These are phyloP conservation scores for Coemansia aciculifera DNA, from an alignment of 192 early-diverging fungal species.

Conservation along the genomic window DNA sequence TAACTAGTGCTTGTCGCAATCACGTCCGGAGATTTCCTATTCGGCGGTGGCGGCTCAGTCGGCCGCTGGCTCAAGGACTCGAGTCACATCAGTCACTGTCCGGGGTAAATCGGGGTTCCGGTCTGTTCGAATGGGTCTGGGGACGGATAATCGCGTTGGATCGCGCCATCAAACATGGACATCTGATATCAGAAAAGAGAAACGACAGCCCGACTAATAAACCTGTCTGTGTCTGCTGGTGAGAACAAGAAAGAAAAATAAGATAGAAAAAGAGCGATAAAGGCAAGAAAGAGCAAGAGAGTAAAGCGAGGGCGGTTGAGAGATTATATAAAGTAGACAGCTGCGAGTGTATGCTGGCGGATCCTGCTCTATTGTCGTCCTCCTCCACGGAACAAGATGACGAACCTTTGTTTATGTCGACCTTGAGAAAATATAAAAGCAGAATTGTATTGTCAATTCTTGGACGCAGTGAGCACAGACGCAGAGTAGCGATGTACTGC, in stretches of 20 bases:
- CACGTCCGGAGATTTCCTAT: background rate
- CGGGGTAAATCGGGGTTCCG: constrained; percentile 28
- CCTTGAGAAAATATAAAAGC: background rate
- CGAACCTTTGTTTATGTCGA: background rate
- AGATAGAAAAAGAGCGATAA: background rate
- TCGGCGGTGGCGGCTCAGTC: background rate
- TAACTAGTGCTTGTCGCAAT: background rate
- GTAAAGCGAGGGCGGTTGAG: background rate
- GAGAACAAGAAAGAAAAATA: background rate
- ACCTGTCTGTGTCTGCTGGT: background rate
- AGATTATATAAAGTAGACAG: background rate
- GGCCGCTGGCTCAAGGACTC: background rate
- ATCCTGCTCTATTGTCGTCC: constrained; percentile 4
- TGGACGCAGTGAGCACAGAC: background rate
- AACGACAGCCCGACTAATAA: background rate
- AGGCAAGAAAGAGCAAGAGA: background rate
- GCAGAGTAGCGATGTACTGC: background rate
- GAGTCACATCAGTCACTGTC: background rate
- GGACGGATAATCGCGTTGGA: constrained; percentile 44
- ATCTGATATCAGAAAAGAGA: constrained; percentile 13
- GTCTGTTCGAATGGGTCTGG: constrained; percentile 46
- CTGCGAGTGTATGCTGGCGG: background rate
- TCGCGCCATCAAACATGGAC: constrained; percentile 27
- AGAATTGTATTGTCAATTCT: background rate
- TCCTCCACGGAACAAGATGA: background rate